Evolutionary conservation across 164 flowering plant genomes (phyloP).

Genomic region (Dillenia turbinata): DNA sequence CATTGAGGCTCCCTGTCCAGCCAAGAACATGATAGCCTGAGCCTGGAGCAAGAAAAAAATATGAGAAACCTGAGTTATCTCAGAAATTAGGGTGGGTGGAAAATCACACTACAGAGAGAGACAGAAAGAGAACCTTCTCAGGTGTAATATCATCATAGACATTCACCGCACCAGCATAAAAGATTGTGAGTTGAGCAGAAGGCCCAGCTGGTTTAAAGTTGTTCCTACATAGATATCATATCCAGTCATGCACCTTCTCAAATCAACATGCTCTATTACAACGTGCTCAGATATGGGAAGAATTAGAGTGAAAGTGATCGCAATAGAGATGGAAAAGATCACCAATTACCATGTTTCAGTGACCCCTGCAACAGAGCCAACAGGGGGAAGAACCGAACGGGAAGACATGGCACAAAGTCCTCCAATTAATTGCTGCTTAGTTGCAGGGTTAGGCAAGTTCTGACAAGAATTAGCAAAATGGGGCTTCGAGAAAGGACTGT

Average conservation of each 20-base stretch:
- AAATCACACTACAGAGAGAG: conserved; percentile 6
- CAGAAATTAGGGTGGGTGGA: background rate
- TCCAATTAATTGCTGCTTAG: conserved; percentile 14
- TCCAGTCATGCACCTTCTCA: conserved; percentile 3
- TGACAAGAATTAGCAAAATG: conserved; percentile 9
- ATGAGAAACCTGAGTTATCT: background rate
- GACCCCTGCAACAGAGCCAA: conserved; percentile 20
- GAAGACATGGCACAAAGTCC: conserved; percentile 16
- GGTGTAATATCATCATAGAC: conserved; percentile 70
- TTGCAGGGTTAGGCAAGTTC: conserved; percentile 6
- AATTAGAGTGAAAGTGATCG: background rate
- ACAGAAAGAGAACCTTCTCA: conserved; percentile 58
- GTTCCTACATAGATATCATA: conserved; percentile 29
- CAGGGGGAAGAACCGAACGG: conserved; percentile 8
- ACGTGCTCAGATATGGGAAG: background rate
- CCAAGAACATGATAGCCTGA: conserved; percentile 83
- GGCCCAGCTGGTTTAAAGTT: conserved; percentile 32
- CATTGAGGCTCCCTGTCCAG: conserved; percentile 54
- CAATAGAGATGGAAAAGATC: background rate
- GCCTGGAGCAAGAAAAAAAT: conserved; percentile 39
- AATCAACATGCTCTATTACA: background rate
- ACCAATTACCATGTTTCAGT: conserved; percentile 44
- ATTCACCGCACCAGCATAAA: conserved; percentile 71
- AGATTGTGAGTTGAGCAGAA: conserved; percentile 70
- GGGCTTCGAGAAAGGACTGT: conserved; percentile 13